A percentile compares a stretch with the other conserved stretches of the same genome.
Evolutionary conservation across 768 basidiomycete genomes (phyloP).

Genomic region (Galerina sulciceps): DNA sequence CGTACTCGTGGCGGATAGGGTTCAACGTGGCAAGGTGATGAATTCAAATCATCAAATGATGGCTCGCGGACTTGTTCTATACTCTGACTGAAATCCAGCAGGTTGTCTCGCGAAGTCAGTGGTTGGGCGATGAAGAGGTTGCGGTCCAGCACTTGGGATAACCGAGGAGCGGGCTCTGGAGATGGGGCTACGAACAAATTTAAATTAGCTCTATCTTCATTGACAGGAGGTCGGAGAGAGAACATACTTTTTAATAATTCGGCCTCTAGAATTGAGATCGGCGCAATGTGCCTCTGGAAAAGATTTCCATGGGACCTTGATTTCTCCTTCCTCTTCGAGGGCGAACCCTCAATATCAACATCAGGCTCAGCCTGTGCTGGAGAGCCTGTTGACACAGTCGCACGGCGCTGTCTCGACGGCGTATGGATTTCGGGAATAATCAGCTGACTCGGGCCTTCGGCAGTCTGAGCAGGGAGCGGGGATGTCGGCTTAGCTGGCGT

Average conservation of each 20-base stretch:
- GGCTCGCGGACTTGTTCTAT: slow-evolving; percentile 31
- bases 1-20: slow-evolving; percentile 60
- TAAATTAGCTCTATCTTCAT: not conserved
- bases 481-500: slow-evolving; percentile 17
- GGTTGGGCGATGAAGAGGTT: slow-evolving; percentile 68
- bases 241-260: slow-evolving; percentile 66
- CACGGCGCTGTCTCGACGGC: slow-evolving; percentile 54
- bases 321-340: slow-evolving; percentile 69
- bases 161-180: slow-evolving; percentile 50
- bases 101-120: slow-evolving; percentile 42
- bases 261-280: slow-evolving; percentile 64
- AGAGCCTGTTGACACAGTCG: slow-evolving; percentile 71
- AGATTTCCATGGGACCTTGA: slow-evolving; percentile 69
- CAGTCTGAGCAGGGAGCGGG: slow-evolving; percentile 16
- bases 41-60: slow-evolving; percentile 58
- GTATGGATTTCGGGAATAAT: slow-evolving; percentile 41
- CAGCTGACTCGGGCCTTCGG: slow-evolving; percentile 26
- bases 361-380: slow-evolving; percentile 41
- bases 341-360: slow-evolving; percentile 40
- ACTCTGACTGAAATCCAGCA: slow-evolving; percentile 31
- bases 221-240: not conserved
- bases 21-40: slow-evolving; percentile 67
- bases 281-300: slow-evolving; percentile 66
- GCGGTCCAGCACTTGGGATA: slow-evolving; percentile 72
- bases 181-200: slow-evolving; percentile 34